phyloP scores from a whole-genome alignment of 306 rosid species.

The Glycine latifolia region DNA sequence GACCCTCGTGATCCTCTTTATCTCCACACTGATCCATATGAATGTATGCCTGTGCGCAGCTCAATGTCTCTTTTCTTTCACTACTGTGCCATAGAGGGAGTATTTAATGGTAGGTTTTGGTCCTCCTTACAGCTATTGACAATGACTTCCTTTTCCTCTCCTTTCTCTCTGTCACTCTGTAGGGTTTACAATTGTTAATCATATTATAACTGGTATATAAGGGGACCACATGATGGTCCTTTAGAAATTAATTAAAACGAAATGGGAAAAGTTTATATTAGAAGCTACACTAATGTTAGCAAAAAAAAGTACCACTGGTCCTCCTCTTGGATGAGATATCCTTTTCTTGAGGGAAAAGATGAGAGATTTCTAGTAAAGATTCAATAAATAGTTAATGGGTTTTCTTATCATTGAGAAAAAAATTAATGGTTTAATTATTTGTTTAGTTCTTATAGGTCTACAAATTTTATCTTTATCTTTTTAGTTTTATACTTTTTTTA shows the following conservation, averaged over 20 bases:
- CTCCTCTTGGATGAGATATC: background rate
- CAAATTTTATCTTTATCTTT: too few species aligned
- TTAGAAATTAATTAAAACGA: conserved; percentile 7
- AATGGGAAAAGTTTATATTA: conserved; percentile 6
- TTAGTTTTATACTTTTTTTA: too few species aligned
- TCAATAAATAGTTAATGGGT: too few species aligned
- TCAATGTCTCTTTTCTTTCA: conserved; percentile 33
- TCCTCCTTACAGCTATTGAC: conserved; percentile 82
- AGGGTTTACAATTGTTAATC: conserved; percentile 44
- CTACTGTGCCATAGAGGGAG: conserved; percentile 51
- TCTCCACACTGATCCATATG: conserved; percentile 42
- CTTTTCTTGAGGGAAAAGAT: too few species aligned
- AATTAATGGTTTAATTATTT: too few species aligned
- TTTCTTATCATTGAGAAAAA: too few species aligned
- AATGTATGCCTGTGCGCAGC: conserved; percentile 36
- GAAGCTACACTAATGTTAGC: conserved; percentile 14
- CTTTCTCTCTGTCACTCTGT: conserved; percentile 28
- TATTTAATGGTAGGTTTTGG: conserved; percentile 60
- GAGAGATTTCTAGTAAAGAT: too few species aligned
- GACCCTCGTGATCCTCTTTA: background rate
- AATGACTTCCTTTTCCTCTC: conserved; percentile 47
- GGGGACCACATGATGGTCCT: conserved; percentile 60
- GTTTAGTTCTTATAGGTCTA: too few species aligned
- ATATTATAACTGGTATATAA: conserved; percentile 31
- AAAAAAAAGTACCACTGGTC: background rate